These are phyloP conservation scores for Dryas octopetala DNA, from an alignment of 306 rosid genomes.

Conservation along the genomic window DNA sequence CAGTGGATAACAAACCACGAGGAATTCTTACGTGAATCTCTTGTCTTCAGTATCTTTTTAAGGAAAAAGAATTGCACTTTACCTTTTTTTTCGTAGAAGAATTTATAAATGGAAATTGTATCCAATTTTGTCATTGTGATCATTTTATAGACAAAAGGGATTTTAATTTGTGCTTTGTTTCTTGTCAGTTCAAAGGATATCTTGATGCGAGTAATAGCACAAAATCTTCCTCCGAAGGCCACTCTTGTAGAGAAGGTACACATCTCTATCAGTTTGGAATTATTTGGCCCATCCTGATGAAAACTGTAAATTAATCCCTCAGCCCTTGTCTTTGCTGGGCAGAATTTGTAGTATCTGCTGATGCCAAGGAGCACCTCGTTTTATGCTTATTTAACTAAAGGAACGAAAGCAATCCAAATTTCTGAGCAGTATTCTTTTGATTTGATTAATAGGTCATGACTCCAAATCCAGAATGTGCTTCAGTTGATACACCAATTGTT, in stretches of 20 bases:
- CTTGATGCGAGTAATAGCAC: slow-evolving; percentile 91
- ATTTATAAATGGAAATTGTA: not conserved
- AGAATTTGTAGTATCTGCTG: not conserved
- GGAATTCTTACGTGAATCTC: slow-evolving; percentile 90
- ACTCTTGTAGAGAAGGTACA: slow-evolving; percentile 87
- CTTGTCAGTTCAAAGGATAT: slow-evolving; percentile 82
- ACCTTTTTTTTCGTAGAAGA: not conserved
- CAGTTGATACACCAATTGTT: slow-evolving; percentile 81
- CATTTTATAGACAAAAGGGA: slow-evolving; percentile 3
- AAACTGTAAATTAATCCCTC: not conserved
- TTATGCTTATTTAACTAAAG: not conserved
- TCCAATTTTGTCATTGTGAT: not conserved
- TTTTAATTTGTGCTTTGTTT: slow-evolving; percentile 16
- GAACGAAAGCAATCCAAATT: not conserved
- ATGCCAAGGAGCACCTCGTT: slow-evolving; percentile 5
- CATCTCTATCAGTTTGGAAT: slow-evolving; percentile 20
- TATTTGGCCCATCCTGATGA: slow-evolving; percentile 7
- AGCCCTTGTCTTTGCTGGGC: not conserved
- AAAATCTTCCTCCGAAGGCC: slow-evolving; percentile 63
- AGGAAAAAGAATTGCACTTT: not conserved
- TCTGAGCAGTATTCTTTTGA: slow-evolving; percentile 12
- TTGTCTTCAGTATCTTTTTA: not conserved
- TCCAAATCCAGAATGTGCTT: slow-evolving; percentile 87
- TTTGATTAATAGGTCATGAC: slow-evolving; percentile 77
- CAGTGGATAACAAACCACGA: slow-evolving; percentile 63